Conservation (phyloP, 495 filamentous ascomycete species). For the Entonaema liquescens region DNA sequence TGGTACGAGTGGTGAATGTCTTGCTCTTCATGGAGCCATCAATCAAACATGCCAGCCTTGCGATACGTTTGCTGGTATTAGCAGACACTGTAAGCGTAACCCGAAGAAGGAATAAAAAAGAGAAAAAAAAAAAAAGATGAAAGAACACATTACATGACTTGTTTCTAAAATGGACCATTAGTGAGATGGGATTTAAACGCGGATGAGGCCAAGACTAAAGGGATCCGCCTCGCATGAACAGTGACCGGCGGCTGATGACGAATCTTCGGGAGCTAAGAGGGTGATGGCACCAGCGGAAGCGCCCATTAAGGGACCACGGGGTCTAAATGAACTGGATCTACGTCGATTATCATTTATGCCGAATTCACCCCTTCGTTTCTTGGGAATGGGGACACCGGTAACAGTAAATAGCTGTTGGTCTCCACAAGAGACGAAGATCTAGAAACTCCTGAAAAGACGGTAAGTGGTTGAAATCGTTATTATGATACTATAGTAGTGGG, state of each 20-base stretch:
- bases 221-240: slow-evolving; percentile 34
- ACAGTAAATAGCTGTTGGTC: not conserved
- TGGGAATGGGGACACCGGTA: slow-evolving; percentile 6
- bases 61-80: not conserved
- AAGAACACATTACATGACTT: not conserved
- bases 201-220: slow-evolving; percentile 7
- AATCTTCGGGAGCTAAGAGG: slow-evolving; percentile 5
- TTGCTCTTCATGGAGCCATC: slow-evolving; percentile 20
- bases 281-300: not conserved
- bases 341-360: not conserved
- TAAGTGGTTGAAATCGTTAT: slow-evolving; percentile 2
- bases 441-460: slow-evolving; percentile 1
- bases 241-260: slow-evolving; percentile 19
- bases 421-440: not conserved
- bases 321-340: not conserved
- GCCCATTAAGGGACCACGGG: not conserved
- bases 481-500: no score
- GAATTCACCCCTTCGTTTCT: not conserved
- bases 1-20: slow-evolving; percentile 27
- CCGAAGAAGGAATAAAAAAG: not conserved
- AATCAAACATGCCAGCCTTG: slow-evolving; percentile 27
- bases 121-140: not conserved
- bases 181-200: not conserved
- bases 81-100: not conserved
- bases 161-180: slow-evolving; percentile 7